Percentiles rank a stretch among this genome's conserved stretches.
phyloP scores from a whole-genome alignment of 495 filamentous ascomycete species.

The Penicillium lagena region DNA sequence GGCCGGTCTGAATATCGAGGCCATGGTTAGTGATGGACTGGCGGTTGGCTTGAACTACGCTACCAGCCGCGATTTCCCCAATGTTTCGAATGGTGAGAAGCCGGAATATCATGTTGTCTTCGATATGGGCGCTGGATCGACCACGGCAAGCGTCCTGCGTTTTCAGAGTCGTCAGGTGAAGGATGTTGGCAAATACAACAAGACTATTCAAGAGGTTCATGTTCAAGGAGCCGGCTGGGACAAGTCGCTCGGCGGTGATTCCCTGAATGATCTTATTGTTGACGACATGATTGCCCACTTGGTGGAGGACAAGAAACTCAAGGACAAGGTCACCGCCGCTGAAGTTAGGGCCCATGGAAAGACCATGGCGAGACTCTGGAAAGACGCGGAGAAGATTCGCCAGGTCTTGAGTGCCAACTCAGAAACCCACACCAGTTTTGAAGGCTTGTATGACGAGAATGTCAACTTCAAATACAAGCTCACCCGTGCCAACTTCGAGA shows the following conservation, averaged over 20 bases:
- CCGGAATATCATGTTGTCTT: constrained; percentile 91
- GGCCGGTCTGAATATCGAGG: constrained; percentile 79
- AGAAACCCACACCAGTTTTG: constrained; percentile 72
- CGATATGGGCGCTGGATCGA: constrained; percentile 97
- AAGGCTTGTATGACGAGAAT: constrained; percentile 78
- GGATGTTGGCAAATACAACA: constrained; percentile 89
- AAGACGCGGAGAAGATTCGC: constrained; percentile 80
- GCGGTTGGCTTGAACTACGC: constrained; percentile 95
- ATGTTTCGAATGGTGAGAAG: constrained; percentile 73
- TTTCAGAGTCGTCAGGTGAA: constrained; percentile 89
- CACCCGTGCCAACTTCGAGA: constrained; percentile 74
- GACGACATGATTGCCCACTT: constrained; percentile 82
- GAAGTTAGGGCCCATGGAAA: constrained; percentile 72
- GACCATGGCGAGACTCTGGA: constrained; percentile 79
- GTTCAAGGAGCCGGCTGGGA: constrained; percentile 88
- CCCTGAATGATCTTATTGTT: constrained; percentile 79
- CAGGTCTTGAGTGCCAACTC: constrained; percentile 92
- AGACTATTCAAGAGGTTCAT: constrained; percentile 88
- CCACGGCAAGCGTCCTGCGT: constrained; percentile 84
- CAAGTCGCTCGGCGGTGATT: constrained; percentile 80
- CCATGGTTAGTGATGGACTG: constrained; percentile 81
- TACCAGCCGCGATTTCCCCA: constrained; percentile 81
- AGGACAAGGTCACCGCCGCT: constrained; percentile 53
- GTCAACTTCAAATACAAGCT: constrained; percentile 91
- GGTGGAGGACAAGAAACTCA: constrained; percentile 60